These are phyloP conservation scores for Starmerella riodocensis DNA, from an alignment of 805 yeast species.

Conservation along the genomic window DNA sequence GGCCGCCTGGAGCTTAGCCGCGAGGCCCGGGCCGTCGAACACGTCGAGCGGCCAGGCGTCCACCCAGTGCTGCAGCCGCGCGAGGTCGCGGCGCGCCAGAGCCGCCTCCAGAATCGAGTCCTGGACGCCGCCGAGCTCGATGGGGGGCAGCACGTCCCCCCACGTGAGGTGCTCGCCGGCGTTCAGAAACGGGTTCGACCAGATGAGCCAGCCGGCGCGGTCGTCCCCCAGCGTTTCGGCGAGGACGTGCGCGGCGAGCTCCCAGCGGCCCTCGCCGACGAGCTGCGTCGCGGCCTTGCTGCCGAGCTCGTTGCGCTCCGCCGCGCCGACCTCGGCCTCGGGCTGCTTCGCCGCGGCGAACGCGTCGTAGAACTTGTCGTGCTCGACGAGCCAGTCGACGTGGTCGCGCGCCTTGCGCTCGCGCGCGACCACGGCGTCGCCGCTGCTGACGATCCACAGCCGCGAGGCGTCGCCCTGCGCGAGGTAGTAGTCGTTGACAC, in stretches of 20 bases:
- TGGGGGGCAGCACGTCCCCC: constrained; percentile 44
- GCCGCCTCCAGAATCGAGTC: constrained; percentile 37
- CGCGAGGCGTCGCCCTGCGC: constrained; percentile 16
- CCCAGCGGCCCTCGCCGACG: constrained; percentile 2
- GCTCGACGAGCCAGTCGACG: constrained; percentile 55
- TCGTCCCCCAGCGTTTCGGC: constrained; percentile 3
- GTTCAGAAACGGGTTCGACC: constrained; percentile 43
- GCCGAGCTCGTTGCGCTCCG: constrained; percentile 34
- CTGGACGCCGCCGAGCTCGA: constrained; percentile 28
- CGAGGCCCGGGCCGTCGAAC: constrained; percentile 37
- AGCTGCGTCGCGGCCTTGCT: constrained; percentile 34
- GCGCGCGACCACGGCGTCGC: constrained; percentile 65
- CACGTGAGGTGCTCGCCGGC: constrained; percentile 35
- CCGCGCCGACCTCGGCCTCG: not conserved
- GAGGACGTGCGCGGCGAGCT: constrained; percentile 6
- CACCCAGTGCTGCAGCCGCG: constrained; percentile 34
- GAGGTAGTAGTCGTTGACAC: constrained; percentile 57
- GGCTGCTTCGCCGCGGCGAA: constrained; percentile 30
- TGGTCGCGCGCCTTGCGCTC: constrained; percentile 60
- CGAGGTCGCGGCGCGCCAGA: constrained; percentile 28
- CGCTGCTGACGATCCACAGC: constrained; percentile 64
- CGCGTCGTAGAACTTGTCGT: constrained; percentile 46
- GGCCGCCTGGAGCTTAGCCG: constrained; percentile 34
- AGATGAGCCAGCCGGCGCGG: constrained; percentile 46
- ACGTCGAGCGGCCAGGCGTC: constrained; percentile 45